Base-by-base conservation (phyloP, 768 basidiomycete genomes). In the Inosperma sp. region DNA sequence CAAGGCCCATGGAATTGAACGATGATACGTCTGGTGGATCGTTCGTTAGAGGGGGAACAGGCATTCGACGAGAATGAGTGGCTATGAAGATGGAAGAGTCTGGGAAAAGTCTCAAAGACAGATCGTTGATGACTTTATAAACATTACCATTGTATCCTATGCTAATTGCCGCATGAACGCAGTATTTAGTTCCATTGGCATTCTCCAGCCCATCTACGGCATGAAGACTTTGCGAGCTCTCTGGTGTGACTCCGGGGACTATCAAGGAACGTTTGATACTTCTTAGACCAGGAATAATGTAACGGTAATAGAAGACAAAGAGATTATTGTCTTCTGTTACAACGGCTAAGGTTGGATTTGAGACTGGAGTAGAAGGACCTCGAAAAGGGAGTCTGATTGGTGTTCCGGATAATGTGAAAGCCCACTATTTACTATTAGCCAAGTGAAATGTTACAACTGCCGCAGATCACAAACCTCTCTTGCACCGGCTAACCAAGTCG, bases 281-380 rank as follows among this genome's bases (percentile, higher is more conserved):
- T 59, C 73, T 78, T 23, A 84, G 58, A 7, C 69, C 63, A 2
- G 72, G 60, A 2, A 60, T 39, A 56, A 76, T 75, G 39, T 76
- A 68, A 13, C 78, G 78, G 36, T 81, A 61, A 58, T 78, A 82
- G 62, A 74, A 80, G 39, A 83, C 60, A 43, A 78, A 72, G 16
- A 83, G 66, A 27, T 72, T 73, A 43, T 82, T 79, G 49, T 80
- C 73, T 65, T 86, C 79, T 0, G 84, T 86, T 13, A 88, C 79
- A 10, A 86, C 69, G 9, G 86, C 55, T 35, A 88, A 69, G 7
- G 77, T 77, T n/a, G 79, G 76, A 40, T 70, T 72, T 14, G 78
- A 74, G 2, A 80, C 63, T 4, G 79, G 79, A 14, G 77, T 74
- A 8, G 56, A 56, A 14, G 86, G 84, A 2, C 87, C 86, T 26